Conservation (phyloP, 2,329 filamentous ascomycete genomes). For the Elsinoe batatas region DNA sequence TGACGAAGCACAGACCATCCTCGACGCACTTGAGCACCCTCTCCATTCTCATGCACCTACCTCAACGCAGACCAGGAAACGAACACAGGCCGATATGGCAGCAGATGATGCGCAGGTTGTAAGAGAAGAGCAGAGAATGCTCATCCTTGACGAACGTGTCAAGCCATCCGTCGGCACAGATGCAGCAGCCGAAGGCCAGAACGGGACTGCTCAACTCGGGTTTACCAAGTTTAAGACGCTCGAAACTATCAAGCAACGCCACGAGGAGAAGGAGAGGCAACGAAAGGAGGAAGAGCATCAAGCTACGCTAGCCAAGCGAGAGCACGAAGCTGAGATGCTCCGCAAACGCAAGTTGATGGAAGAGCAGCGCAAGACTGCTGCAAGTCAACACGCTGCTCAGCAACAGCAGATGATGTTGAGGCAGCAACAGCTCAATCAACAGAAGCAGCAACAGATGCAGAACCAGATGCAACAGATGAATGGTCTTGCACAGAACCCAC, state of each 20-base stretch:
- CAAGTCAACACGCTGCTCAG: constrained; percentile 29
- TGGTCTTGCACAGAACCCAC: constrained; percentile 17
- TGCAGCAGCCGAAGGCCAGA: constrained; percentile 58
- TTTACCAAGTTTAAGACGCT: constrained; percentile 91
- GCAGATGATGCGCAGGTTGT: constrained; percentile 89
- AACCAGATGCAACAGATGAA: constrained; percentile 36
- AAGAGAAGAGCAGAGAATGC: constrained; percentile 83
- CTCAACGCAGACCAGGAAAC: constrained; percentile 78
- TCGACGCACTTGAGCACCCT: constrained; percentile 65
- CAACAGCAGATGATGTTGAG: constrained; percentile 35
- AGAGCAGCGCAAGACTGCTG: constrained; percentile 23
- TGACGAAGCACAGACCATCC: constrained; percentile 59
- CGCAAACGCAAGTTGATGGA: constrained; percentile 29
- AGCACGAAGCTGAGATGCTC: constrained; percentile 28
- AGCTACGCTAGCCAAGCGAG: constrained; percentile 29
- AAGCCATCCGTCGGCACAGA: constrained; percentile 48
- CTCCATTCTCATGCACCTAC: constrained; percentile 69
- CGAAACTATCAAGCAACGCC: constrained; percentile 69
- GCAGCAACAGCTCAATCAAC: constrained; percentile 28
- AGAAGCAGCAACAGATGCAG: constrained; percentile 30
- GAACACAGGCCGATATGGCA: constrained; percentile 87
- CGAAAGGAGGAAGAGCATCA: constrained; percentile 46
- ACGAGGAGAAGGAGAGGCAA: constrained; percentile 57
- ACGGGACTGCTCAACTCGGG: constrained; percentile 63
- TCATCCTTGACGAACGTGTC: constrained; percentile 78